Percentiles rank a stretch among this genome's conserved stretches.
These are phyloP conservation scores for Myriosclerotinia curreyana DNA, from an alignment of 2,329 filamentous ascomycete species.

Conservation along the genomic window DNA sequence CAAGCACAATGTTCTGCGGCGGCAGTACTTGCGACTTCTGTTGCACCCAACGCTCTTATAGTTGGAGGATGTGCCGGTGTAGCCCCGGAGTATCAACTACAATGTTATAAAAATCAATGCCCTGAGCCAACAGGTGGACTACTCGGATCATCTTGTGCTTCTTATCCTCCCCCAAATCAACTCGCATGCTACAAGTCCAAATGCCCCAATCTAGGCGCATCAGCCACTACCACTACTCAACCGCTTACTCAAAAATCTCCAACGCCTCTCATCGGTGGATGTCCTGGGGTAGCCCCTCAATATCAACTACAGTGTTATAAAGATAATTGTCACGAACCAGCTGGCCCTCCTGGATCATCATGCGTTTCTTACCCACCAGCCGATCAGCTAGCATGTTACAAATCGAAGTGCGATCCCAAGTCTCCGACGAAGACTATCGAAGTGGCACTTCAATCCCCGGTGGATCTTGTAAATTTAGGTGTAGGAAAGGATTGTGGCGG, in stretches of 20 bases:
- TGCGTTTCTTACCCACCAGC: conserved; percentile 6
- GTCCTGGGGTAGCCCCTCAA: background rate
- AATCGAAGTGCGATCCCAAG: background rate
- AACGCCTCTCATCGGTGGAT: background rate
- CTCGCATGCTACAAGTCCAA: too few relatives aligned
- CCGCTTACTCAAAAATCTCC: background rate
- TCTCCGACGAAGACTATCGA: background rate
- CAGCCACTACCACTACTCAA: too few relatives aligned
- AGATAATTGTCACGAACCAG: background rate
- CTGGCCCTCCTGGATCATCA: background rate
- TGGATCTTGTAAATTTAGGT: background rate
- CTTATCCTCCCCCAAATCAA: too few relatives aligned
- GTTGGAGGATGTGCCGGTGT: too few relatives aligned
- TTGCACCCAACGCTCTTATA: too few relatives aligned
- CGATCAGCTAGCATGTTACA: background rate
- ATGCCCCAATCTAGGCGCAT: too few relatives aligned
- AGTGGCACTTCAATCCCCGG: background rate
- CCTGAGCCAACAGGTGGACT: too few relatives aligned
- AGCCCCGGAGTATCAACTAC: too few relatives aligned
- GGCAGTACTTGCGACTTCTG: too few relatives aligned
- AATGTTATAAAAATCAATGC: too few relatives aligned
- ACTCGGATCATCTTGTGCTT: too few relatives aligned
- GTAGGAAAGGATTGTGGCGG: background rate
- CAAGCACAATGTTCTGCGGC: background rate
- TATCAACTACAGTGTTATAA: background rate